Percentiles rank a stretch among this genome's conserved stretches.
phyloP scores from a whole-genome alignment of 1,284 basidiomycete species.

The Puccinia hordei region DNA sequence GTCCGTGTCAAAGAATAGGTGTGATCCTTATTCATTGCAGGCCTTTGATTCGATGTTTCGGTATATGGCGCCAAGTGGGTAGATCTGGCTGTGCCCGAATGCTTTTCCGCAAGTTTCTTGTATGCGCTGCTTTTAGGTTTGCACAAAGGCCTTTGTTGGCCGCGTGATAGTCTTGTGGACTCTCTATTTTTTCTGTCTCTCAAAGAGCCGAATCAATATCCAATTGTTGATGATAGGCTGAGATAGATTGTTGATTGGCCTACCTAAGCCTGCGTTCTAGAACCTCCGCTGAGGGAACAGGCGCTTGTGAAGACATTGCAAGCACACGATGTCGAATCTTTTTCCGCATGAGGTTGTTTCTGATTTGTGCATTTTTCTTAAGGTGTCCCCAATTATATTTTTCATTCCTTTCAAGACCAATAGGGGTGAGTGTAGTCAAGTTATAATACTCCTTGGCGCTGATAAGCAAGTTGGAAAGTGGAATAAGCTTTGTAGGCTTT shows the following conservation, averaged over 20 bases:
- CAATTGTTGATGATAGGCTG: not conserved
- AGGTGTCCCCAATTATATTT: constrained; percentile 50
- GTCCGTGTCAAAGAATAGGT: not conserved
- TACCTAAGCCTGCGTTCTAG: not conserved
- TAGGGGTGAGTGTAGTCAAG: constrained; percentile 22
- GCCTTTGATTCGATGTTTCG: not conserved
- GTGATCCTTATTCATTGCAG: not conserved
- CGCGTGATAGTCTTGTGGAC: not conserved
- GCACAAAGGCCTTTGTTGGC: not conserved
- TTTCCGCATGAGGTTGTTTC: constrained; percentile 1
- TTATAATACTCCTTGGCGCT: constrained; percentile 37
- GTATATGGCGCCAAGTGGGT: too few relatives aligned
- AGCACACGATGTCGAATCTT: constrained; percentile 12
- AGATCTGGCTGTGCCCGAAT: not conserved
- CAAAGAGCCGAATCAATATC: not conserved
- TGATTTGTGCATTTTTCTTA: constrained; percentile 10
- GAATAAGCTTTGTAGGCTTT: constrained; percentile 21
- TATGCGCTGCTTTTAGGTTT: not conserved
- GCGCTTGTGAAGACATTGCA: constrained; percentile 47
- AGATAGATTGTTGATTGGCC: not conserved
- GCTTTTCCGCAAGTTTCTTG: not conserved
- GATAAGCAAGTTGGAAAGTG: constrained; percentile 31
- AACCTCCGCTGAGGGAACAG: not conserved
- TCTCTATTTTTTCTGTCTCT: constrained; percentile 1
- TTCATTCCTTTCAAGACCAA: constrained; percentile 36